Conservation (phyloP, 192 early-diverging fungal species). For the Dissophora globulifera region DNA sequence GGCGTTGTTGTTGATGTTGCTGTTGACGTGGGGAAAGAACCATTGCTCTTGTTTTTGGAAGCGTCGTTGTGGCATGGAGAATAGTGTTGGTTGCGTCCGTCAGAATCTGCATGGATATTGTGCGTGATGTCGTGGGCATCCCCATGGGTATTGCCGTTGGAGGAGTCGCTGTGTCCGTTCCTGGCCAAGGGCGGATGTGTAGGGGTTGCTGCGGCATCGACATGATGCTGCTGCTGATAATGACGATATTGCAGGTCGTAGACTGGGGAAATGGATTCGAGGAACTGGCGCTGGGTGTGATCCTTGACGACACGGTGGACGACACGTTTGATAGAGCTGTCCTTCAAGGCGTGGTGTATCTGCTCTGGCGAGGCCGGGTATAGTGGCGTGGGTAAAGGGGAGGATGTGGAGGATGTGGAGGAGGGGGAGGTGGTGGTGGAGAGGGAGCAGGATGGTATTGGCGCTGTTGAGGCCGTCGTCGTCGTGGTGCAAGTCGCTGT, state of each 20-base stretch:
- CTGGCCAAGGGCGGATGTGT: too few species aligned
- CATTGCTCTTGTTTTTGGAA: too few species aligned
- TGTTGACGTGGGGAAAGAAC: too few species aligned
- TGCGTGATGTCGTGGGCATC: not conserved
- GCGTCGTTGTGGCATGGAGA: too few species aligned
- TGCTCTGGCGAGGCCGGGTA: conserved; percentile 39
- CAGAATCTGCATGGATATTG: too few species aligned
- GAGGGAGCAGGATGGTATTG: not conserved
- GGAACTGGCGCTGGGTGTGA: conserved; percentile 17
- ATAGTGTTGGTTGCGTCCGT: not conserved
- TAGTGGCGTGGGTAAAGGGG: too few species aligned
- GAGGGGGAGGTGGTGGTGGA: too few species aligned
- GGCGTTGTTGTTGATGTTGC: not conserved
- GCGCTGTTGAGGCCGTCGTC: not conserved
- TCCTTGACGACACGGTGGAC: conserved; percentile 12
- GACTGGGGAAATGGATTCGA: conserved; percentile 36
- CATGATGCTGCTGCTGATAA: not conserved
- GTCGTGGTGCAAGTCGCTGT: not conserved
- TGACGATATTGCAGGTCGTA: conserved; percentile 5
- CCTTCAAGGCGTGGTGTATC: conserved; percentile 21
- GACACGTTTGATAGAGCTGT: conserved; percentile 27
- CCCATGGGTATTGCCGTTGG: too few species aligned
- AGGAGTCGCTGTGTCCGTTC: too few species aligned
- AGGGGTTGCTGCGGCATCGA: too few species aligned
- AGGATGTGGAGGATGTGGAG: too few species aligned